Percentiles rank a stretch among this genome's conserved stretches.
Evolutionary conservation across 192 early-diverging fungal species (phyloP).

Genomic region (Coemansia sp.): DNA sequence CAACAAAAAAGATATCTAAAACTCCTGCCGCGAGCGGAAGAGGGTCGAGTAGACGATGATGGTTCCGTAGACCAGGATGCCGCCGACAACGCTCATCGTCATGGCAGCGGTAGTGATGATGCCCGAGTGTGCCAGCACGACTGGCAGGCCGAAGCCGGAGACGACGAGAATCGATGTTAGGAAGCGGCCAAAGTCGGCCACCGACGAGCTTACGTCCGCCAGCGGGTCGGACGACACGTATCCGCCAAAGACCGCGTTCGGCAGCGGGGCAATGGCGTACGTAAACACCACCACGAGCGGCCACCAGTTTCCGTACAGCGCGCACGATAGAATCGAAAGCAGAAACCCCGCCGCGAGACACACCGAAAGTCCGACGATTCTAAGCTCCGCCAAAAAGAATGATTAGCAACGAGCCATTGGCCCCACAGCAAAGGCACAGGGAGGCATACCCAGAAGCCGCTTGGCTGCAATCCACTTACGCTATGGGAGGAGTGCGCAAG

Average conservation of each 20-base stretch:
- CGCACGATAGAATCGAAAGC: slow-evolving; percentile 92
- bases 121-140: slow-evolving; percentile 77
- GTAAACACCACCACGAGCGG: slow-evolving; percentile 91
- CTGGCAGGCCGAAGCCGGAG: slow-evolving; percentile 80
- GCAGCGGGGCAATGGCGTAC: slow-evolving; percentile 87
- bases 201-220: slow-evolving; percentile 58
- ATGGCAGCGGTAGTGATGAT: slow-evolving; percentile 82
- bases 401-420: too few relatives aligned
- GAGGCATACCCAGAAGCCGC: too few relatives aligned
- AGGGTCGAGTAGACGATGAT: slow-evolving; percentile 59
- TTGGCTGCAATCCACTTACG: too few relatives aligned
- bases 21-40: slow-evolving; percentile 40
- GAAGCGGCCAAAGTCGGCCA: slow-evolving; percentile 73
- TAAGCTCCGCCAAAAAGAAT: slow-evolving; percentile 3
- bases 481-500: too few relatives aligned
- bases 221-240: slow-evolving; percentile 69
- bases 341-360: slow-evolving; percentile 89
- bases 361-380: slow-evolving; percentile 85
- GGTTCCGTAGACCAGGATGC: slow-evolving; percentile 89
- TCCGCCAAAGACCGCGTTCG: slow-evolving; percentile 80
- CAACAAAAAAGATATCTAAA: too few relatives aligned
- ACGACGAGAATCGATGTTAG: slow-evolving; percentile 89
- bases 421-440: too few relatives aligned
- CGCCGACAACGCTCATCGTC: slow-evolving; percentile 86
- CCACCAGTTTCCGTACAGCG: slow-evolving; percentile 95